Conservation (phyloP, 805 yeast genomes). For the Yamadazyma sp. region DNA sequence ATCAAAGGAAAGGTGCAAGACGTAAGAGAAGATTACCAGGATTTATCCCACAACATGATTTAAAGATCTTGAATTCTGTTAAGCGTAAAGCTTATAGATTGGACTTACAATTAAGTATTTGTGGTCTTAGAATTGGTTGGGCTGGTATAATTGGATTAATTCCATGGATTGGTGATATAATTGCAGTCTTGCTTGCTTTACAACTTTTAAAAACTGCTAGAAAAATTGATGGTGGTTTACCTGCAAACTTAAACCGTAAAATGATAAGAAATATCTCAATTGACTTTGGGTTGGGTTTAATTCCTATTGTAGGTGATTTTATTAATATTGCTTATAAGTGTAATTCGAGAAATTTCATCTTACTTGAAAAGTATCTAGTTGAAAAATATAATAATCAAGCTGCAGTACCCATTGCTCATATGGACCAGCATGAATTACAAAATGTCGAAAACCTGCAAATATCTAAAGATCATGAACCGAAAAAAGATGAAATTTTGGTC, state of each 20-base stretch:
- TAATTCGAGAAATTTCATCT: constrained; percentile 68
- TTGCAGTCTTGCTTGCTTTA: constrained; percentile 28
- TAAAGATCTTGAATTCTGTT: constrained; percentile 32
- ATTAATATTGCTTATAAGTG: constrained; percentile 71
- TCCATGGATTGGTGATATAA: constrained; percentile 40
- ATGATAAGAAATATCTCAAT: constrained; percentile 39
- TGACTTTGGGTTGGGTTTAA: constrained; percentile 42
- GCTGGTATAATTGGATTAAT: constrained; percentile 40
- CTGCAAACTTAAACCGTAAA: constrained; percentile 23
- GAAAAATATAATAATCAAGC: constrained; percentile 20
- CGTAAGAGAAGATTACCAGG: constrained; percentile 36
- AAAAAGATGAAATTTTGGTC: constrained; percentile 8
- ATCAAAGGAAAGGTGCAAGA: constrained; percentile 39
- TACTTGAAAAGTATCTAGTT: constrained; percentile 38
- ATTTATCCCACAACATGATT: constrained; percentile 31
- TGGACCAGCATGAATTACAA: constrained; percentile 5
- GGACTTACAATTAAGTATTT: constrained; percentile 37
- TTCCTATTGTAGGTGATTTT: constrained; percentile 76
- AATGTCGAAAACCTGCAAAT: constrained; percentile 3
- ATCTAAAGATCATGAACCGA: constrained; percentile 3
- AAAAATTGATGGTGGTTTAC: constrained; percentile 37
- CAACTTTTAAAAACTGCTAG: constrained; percentile 30
- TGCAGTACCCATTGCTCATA: not conserved
- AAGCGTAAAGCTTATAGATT: constrained; percentile 36
- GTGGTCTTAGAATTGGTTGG: constrained; percentile 42